Evolutionary conservation across 495 filamentous ascomycete genomes (phyloP), one percentile per base, ranked within the genome.

Genomic region (Xylaria curta): DNA sequence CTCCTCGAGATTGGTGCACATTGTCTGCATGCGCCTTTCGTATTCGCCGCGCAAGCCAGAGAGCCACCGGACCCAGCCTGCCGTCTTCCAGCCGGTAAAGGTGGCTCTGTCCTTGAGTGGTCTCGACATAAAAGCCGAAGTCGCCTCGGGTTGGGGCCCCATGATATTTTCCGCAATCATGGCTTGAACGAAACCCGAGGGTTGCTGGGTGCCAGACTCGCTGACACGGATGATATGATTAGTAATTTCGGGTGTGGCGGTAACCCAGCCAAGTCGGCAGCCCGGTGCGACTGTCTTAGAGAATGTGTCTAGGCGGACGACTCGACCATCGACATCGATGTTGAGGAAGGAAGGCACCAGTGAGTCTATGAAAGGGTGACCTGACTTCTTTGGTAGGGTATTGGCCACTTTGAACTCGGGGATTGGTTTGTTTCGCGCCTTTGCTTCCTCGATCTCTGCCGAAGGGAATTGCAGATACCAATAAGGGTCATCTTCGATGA

Each of bases 401-500:
- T 74, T 74, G 21, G 70, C 72, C 19, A 61, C 54, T 40, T 73
- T 70, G 21, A 73, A 65, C 15, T 74, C 77, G 0, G 77, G 78
- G 10, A 69, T 66, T 7, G 75, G 74, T 8, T 71, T 65, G 44
- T 76, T 74, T 19, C 81, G 72, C 19, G 82, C 80, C 81, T 89
- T 78, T 76, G 87, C 78, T 83, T 89, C 80, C 63, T 81, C 81
- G 51, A 73, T 21, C 46, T 85, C 83, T 5, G 90, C 90, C 3
- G 91, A 93, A 2, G 93, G 93, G 74, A 88, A 97, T 76, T 97
- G 95, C 15, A 98, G 87, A 77, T 96, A 95, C 93, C 94, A 98
- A 82, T 98, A 98, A 3, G 95, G 95, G 68, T 97, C 94, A 77
- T 98, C 95, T 81, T 98, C 95, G 73, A 97, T 83, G 72, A 98